Evolutionary conservation across 2,329 filamentous ascomycete species (phyloP).

Genomic region (Emericellopsis cladophorae): DNA sequence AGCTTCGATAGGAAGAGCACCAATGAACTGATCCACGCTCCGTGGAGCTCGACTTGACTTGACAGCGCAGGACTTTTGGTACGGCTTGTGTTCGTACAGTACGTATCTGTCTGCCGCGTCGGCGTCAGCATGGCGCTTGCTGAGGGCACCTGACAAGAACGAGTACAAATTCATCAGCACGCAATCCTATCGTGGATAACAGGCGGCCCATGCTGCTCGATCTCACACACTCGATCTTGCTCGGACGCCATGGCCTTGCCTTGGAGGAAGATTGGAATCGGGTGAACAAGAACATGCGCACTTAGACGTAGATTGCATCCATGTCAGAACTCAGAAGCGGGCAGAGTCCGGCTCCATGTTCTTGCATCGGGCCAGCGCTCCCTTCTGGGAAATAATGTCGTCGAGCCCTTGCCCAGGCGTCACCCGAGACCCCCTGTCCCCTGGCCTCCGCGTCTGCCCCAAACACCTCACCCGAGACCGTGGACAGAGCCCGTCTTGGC

Average conservation of each 20-base stretch:
- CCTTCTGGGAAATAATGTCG: conserved; percentile 1
- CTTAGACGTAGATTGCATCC: too few species aligned
- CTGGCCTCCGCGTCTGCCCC: background rate
- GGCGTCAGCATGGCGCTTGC: background rate
- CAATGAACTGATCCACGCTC: background rate
- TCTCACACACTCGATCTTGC: background rate
- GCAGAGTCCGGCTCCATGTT: background rate
- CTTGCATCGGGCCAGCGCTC: background rate
- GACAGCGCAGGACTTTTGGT: too few species aligned
- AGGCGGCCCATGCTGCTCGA: too few species aligned
- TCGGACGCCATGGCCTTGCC: background rate
- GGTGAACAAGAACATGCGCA: too few species aligned
- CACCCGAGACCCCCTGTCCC: background rate
- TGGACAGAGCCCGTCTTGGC: background rate
- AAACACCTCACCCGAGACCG: background rate
- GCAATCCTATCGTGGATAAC: background rate
- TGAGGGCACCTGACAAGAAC: background rate
- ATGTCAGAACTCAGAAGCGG: background rate
- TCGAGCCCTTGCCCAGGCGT: background rate
- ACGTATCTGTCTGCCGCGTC: background rate
- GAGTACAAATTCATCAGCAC: too few species aligned
- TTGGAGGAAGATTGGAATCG: too few species aligned
- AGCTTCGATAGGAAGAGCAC: background rate
- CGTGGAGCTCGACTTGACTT: background rate
- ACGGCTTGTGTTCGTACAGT: background rate